A percentile compares a stretch with the other conserved stretches of the same genome.
Conservation (phyloP, 2,329 filamentous ascomycete species). For the Epichloe sibirici region DNA sequence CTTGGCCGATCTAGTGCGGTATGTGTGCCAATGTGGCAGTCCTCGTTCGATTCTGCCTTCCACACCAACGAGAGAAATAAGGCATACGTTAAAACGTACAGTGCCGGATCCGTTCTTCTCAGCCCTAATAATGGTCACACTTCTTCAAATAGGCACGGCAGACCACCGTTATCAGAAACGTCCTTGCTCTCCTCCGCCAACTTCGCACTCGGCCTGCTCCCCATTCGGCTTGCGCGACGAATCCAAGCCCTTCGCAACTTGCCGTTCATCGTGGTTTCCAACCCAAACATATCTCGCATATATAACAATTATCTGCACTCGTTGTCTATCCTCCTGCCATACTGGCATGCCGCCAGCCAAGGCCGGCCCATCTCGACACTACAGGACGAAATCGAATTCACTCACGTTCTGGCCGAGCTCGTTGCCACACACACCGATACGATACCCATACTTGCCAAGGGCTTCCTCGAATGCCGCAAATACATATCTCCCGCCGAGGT, state of each 20-base stretch:
- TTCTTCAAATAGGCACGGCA: conserved; percentile 47
- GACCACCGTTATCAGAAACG: conserved; percentile 68
- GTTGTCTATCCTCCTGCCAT: conserved; percentile 78
- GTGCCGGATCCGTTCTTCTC: too few relatives aligned
- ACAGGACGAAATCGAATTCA: conserved; percentile 83
- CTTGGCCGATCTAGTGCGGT: conserved; percentile 82
- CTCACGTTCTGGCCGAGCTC: conserved; percentile 85
- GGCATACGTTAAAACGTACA: too few relatives aligned
- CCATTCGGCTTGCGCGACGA: conserved; percentile 82
- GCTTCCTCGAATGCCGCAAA: conserved; percentile 84
- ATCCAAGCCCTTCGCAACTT: conserved; percentile 89
- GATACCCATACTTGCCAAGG: conserved; percentile 80
- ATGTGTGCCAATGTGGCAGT: conserved; percentile 15
- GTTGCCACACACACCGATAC: conserved; percentile 91
- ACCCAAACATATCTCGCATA: conserved; percentile 85
- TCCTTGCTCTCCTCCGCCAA: conserved; percentile 84
- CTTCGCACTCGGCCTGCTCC: conserved; percentile 86
- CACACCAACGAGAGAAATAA: not conserved
- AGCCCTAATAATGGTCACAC: not conserved
- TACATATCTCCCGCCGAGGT: conserved; percentile 77
- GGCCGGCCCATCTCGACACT: conserved; percentile 40
- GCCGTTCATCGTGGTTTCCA: conserved; percentile 96
- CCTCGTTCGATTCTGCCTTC: not conserved
- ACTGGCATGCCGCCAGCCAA: conserved; percentile 40
- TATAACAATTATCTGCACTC: conserved; percentile 96